Percentiles rank a stretch among this genome's conserved stretches.
phyloP scores from a whole-genome alignment of 2,329 filamentous ascomycete species.

The Geosmithia putterillii region DNA sequence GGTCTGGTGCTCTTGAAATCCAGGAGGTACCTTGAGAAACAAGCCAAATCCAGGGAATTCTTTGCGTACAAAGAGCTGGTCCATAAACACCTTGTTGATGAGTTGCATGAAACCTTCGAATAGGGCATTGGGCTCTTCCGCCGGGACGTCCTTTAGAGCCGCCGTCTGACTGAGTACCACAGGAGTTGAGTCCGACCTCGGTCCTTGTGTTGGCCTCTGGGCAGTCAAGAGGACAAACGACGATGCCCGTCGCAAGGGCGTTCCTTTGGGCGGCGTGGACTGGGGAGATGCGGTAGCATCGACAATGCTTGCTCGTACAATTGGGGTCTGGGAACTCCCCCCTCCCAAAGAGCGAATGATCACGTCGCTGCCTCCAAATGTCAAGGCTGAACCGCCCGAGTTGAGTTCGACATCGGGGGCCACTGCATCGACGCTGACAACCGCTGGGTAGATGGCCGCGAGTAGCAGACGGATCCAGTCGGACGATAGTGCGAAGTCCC shows the following conservation, averaged over 20 bases:
- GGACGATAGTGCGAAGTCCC: conserved; percentile 69
- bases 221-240: conserved; percentile 84
- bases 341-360: conserved; percentile 60
- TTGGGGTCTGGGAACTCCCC: conserved; percentile 42
- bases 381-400: conserved; percentile 67
- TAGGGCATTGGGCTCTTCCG: conserved; percentile 36
- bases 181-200: conserved; percentile 40
- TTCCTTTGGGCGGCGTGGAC: conserved; percentile 36
- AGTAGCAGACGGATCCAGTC: conserved; percentile 74
- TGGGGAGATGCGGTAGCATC: conserved; percentile 35
- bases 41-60: conserved; percentile 84
- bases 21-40: conserved; percentile 79
- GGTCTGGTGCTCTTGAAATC: conserved; percentile 87
- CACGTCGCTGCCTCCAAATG: conserved; percentile 76
- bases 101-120: conserved; percentile 69
- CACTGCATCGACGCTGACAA: conserved; percentile 77
- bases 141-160: conserved; percentile 17
- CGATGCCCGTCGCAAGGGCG: conserved; percentile 65
- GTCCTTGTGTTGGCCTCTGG: conserved; percentile 44
- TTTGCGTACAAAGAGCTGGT: conserved; percentile 75
- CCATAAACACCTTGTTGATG: conserved; percentile 67
- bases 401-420: conserved; percentile 78
- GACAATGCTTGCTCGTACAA: conserved; percentile 58
- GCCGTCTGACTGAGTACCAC: conserved; percentile 29
- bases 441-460: conserved; percentile 70